These are phyloP conservation scores for Leccinum boreale DNA, from an alignment of 768 basidiomycete genomes.

Conservation along the genomic window DNA sequence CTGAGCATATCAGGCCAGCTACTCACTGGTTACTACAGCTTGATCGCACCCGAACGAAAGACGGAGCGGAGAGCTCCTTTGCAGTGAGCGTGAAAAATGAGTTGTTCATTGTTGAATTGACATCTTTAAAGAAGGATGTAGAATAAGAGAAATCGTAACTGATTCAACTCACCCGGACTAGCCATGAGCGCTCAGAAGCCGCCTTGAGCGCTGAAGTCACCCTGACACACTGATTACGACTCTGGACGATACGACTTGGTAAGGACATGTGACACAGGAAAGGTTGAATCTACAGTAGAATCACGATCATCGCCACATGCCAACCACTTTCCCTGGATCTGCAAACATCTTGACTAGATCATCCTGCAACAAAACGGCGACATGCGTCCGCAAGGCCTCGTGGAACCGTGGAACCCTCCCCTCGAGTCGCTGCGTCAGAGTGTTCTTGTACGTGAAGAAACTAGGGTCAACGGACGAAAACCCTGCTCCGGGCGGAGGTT, in stretches of 20 bases:
- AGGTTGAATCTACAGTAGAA: not conserved
- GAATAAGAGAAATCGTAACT: not conserved
- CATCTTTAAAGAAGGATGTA: constrained; percentile 10
- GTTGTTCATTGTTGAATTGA: constrained; percentile 23
- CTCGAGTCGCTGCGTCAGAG: constrained; percentile 59
- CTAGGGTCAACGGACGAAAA: constrained; percentile 38
- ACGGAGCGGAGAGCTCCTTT: constrained; percentile 43
- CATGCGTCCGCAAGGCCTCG: constrained; percentile 46
- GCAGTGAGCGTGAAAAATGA: constrained; percentile 50
- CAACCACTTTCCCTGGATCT: constrained; percentile 37
- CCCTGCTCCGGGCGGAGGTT: constrained; percentile 40
- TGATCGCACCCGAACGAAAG: constrained; percentile 48
- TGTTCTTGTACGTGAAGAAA: constrained; percentile 60
- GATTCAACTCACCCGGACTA: constrained; percentile 34
- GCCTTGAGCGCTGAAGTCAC: constrained; percentile 42
- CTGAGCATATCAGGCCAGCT: not conserved
- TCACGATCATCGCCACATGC: constrained; percentile 35
- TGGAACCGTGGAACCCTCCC: constrained; percentile 64
- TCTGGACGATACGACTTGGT: constrained; percentile 45
- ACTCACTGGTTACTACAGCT: constrained; percentile 36
- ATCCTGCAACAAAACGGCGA: constrained; percentile 52
- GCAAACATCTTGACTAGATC: constrained; percentile 51
- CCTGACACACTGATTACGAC: constrained; percentile 45
- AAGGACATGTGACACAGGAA: constrained; percentile 25
- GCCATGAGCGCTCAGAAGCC: constrained; percentile 24